Evolutionary conservation across 2,329 filamentous ascomycete species (phyloP).

Genomic region (Trichoderma sp.): DNA sequence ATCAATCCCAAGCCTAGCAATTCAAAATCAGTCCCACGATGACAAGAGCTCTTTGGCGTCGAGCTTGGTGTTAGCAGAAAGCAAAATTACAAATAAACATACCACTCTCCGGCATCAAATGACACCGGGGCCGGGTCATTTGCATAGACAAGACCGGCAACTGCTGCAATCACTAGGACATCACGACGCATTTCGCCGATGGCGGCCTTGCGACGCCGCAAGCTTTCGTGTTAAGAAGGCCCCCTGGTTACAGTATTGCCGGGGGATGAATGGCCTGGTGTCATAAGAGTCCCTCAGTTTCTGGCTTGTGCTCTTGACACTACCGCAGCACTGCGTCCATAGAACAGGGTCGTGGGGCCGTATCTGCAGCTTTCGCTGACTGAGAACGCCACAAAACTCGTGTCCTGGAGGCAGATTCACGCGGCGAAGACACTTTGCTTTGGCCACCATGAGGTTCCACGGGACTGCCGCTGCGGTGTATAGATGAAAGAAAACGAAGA

Average conservation of each 20-base stretch:
- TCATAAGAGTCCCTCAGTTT: constrained; percentile 6
- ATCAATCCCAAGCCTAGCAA: constrained; percentile 58
- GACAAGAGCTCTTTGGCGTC: neutral
- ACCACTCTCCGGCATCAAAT: constrained; percentile 26
- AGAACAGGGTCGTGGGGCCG: neutral
- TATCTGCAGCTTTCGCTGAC: neutral
- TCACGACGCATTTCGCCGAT: constrained; percentile 20
- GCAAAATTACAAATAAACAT: neutral
- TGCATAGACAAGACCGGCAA: constrained; percentile 15
- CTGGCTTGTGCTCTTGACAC: neutral
- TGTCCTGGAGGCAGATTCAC: neutral
- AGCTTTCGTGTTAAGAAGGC: neutral
- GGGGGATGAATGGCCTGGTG: neutral
- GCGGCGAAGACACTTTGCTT: neutral
- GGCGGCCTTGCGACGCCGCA: neutral
- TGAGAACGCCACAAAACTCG: neutral
- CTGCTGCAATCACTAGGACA: constrained; percentile 5
- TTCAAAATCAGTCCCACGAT: neutral
- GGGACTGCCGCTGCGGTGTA: neutral
- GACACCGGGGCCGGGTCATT: constrained; percentile 24
- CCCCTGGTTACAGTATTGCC: neutral
- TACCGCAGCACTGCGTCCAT: constrained; percentile 10
- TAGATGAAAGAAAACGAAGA: neutral
- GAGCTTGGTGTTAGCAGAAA: neutral
- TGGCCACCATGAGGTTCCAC: neutral